Evolutionary conservation across 306 rosid genomes (phyloP).

Genomic region (Morella rubra): DNA sequence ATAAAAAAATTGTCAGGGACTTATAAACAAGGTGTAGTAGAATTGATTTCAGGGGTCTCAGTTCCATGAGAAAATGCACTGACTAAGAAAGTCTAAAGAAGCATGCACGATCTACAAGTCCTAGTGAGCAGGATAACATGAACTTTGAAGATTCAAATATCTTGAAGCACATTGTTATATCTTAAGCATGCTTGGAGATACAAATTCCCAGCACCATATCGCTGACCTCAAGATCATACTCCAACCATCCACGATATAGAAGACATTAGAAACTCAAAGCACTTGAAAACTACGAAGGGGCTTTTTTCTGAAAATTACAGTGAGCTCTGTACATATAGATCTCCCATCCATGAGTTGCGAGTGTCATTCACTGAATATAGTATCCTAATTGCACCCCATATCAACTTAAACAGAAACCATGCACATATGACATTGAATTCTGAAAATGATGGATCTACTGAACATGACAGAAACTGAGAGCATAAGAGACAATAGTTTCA

Average conservation of each 20-base stretch:
- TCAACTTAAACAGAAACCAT: not conserved
- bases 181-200: not conserved
- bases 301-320: not conserved
- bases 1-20: not conserved
- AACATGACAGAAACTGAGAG: not conserved
- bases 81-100: not conserved
- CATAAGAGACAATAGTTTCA: not conserved
- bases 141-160: not conserved
- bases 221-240: not conserved
- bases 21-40: not conserved
- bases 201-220: not conserved
- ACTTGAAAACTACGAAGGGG: not conserved
- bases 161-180: not conserved
- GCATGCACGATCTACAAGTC: not conserved
- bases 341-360: not conserved
- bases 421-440: not conserved
- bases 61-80: not conserved
- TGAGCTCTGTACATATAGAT: not conserved
- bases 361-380: not conserved
- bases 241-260: not conserved
- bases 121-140: not conserved
- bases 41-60: not conserved
- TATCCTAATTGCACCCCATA: not conserved
- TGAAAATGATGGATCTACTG: not conserved
- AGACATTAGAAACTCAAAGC: not conserved